Evolutionary conservation across 2,329 filamentous ascomycete genomes (phyloP), one percentile per base, ranked within the genome.

Genomic region (Diaporthe sp.): DNA sequence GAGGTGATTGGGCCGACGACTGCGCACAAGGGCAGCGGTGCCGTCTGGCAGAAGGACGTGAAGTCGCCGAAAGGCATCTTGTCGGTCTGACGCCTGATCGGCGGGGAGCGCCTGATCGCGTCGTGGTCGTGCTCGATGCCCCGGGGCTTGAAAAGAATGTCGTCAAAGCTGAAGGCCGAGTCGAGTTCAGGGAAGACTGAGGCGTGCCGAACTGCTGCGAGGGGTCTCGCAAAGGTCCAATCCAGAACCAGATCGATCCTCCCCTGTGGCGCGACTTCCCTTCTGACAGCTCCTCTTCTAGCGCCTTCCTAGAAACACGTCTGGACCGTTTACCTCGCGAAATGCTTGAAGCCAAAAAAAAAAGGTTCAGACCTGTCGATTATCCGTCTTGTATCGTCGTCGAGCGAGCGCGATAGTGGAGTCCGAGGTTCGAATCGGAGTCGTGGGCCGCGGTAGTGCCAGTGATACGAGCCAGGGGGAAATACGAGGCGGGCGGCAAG

Each of bases 61-160:
- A 98, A 98, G 85, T 97, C 94, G 79, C 96, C 96, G 85, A 98
- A 98, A 77, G 92, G 94, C 89, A 97, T 96, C 85, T 88, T 92
- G 83, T 79, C 58, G 58, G 32, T 63, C 58, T 82, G 81, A 76
- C 70, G 63, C 50, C 8, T 39, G 56, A 4, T 32, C 22, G 56
- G 47, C 25, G n/a, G 35, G 61, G 37, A 44, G 69, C n/a, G 58
- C 39, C 50, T 47, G 61, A 27, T 63, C 25, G 53, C 61, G 37
- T 69, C 50, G 53, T 42, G 44, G 35, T 61, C 44, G 63, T 32
- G 37, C 53, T 55, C 53, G 37, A 32, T 37, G 37, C 37, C 10
- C 25, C 35, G 27, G 37, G 27, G 30, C n/a, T 30, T 37, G 32
- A 44, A 58, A 30, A 30, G 50, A 50, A 32, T 39, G 30, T 55